phyloP scores from a whole-genome alignment of 257 asterid genomes.

The Primulina huaijiensis region DNA sequence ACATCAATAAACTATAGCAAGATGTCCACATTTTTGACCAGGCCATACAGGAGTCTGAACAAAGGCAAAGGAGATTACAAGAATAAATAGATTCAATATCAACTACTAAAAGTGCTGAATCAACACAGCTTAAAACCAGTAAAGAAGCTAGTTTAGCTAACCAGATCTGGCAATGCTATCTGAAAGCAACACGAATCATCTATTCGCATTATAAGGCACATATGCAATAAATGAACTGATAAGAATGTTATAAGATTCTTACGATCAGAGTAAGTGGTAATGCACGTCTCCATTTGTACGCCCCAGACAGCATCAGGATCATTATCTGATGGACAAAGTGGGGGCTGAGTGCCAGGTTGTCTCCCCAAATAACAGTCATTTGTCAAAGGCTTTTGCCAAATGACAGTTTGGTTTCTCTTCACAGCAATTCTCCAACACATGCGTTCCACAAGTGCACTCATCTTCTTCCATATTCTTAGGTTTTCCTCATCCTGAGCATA shows the following conservation, averaged over 20 bases:
- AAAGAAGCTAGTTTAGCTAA: not conserved
- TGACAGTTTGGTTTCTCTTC: conserved; percentile 79
- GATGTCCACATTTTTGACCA: not conserved
- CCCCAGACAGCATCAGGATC: conserved; percentile 95
- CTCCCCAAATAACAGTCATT: conserved; percentile 75
- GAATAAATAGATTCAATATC: not conserved
- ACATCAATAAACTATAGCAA: not conserved
- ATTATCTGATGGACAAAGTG: conserved; percentile 80
- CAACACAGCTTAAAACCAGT: not conserved
- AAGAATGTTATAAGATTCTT: conserved; percentile 35
- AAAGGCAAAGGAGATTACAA: not conserved
- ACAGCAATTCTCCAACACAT: conserved; percentile 95
- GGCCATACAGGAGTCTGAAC: not conserved
- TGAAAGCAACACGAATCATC: not conserved
- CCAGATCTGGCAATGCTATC: not conserved
- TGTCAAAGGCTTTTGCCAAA: conserved; percentile 89
- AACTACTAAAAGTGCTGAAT: not conserved
- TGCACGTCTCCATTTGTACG: conserved; percentile 84
- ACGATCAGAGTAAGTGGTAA: conserved; percentile 89
- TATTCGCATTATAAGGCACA: not conserved
- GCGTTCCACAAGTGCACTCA: conserved; percentile 84
- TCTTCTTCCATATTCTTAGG: conserved; percentile 74
- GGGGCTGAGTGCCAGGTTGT: conserved; percentile 78
- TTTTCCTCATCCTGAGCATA: conserved; percentile 96
- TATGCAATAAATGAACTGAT: not conserved